A percentile compares a stretch with the other conserved stretches of the same genome.
Evolutionary conservation across 192 early-diverging fungal species (phyloP).

Genomic region (Coemansia sp.): DNA sequence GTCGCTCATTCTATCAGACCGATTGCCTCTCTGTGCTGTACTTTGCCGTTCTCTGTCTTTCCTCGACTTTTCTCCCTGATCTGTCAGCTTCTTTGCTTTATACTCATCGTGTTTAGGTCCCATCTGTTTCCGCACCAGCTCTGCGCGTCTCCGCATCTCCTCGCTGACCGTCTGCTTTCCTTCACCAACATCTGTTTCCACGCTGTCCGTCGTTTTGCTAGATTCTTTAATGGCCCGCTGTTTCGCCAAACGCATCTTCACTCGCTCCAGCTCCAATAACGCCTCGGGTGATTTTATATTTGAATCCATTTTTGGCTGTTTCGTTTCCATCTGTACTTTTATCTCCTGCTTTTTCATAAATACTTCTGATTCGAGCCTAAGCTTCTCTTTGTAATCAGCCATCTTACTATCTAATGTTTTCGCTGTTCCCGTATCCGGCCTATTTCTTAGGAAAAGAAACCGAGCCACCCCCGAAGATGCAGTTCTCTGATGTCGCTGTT

Average conservation of each 20-base stretch:
- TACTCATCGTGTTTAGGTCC: too few species aligned
- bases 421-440: not conserved
- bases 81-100: not conserved
- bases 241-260: not conserved
- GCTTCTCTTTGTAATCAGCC: constrained; percentile 7
- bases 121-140: not conserved
- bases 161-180: not conserved
- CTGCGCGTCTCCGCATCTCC: not conserved
- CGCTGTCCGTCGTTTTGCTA: not conserved
- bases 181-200: not conserved
- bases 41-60: not conserved
- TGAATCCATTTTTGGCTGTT: not conserved
- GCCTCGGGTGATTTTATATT: too few species aligned
- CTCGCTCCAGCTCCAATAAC: too few species aligned
- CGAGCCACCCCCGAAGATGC: not conserved
- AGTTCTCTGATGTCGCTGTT: not conserved
- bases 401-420: too few species aligned
- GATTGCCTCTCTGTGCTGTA: not conserved
- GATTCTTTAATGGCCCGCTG: not conserved
- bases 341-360: not conserved
- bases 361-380: not conserved
- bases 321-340: not conserved
- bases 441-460: not conserved
- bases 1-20: not conserved
- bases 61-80: not conserved